Base-by-base conservation (phyloP, 2,329 filamentous ascomycete genomes). In the Ceratocystiopsis minuta region DNA sequence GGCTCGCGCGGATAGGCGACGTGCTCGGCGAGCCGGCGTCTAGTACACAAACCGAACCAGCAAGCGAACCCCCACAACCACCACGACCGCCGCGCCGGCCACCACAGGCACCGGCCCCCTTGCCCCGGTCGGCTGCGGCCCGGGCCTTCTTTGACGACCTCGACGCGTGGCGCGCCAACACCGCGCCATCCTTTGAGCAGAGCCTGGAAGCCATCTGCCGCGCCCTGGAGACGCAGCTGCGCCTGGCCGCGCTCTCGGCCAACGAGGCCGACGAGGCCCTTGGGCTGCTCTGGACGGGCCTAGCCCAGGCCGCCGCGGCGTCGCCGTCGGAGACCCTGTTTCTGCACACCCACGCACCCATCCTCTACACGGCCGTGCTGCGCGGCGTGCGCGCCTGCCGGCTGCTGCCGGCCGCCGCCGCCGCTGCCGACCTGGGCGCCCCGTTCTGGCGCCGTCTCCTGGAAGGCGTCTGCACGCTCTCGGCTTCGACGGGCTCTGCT, bases 211-310 rank as follows among this genome's bases (percentile, higher is more conserved):
- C 38, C 16, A 33, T 48, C 12, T 46, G 45, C 42, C 14, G 18
- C 34, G 39, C 45, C 32, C 38, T 49, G n/a, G 40, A 44, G 31
- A 40, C 44, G 5, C 47, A 47, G 35, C 36, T 50, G 32, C 16
- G 40, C 6, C 39, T 47, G 9, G 47, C 44, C 15, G 42, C 44
- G 3, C 41, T 50, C n/a, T 41, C 43, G 0, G 37, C 40, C 15
- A 43, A 48, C 34, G 47, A 50, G 16, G 37, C 39, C 3, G 17
- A n/a, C 11, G 39, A 42, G 4, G 37, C 36, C 0, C 35, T 49
- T n/a, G 41, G 44, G 20, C 32, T 37, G 0, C 16, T 49, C 0
- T 28, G 24, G 24, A 10, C 4, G 4, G 24, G 24, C 11, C 4
- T 28, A 2, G 24, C 11, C 7, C 24, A 28, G 24, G 24, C 24